Percentiles rank a stretch among this genome's conserved stretches.
phyloP scores from a whole-genome alignment of 805 yeast species.

The Barnettozyma botsteinii region DNA sequence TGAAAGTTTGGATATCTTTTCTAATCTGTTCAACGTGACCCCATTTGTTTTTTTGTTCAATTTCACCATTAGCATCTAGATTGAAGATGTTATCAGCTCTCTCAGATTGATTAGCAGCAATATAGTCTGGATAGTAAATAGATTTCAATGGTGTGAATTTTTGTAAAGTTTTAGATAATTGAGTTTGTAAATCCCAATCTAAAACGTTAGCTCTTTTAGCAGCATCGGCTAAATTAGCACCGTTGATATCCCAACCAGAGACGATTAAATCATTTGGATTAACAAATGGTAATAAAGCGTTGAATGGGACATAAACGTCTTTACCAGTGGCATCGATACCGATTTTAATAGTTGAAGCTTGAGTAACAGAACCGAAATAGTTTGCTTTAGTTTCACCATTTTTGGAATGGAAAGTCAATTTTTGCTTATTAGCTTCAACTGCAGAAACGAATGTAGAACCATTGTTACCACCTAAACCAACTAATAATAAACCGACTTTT shows the following conservation, averaged over 20 bases:
- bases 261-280: constrained; percentile 86
- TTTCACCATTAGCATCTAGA: constrained; percentile 43
- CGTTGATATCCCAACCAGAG: constrained; percentile 93
- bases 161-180: constrained; percentile 60
- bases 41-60: constrained; percentile 68
- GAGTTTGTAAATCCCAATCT: constrained; percentile 76
- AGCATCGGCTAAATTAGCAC: constrained; percentile 64
- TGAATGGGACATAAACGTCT: constrained; percentile 91
- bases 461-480: constrained; percentile 95
- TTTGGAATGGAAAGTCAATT: constrained; percentile 74
- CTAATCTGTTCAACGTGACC: constrained; percentile 82
- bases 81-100: constrained; percentile 86
- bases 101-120: constrained; percentile 88
- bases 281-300: constrained; percentile 79
- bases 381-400: constrained; percentile 64
- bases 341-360: constrained; percentile 80
- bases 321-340: constrained; percentile 78
- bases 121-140: constrained; percentile 91
- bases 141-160: constrained; percentile 70
- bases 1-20: constrained; percentile 75
- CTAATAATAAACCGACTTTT: constrained; percentile 82
- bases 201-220: constrained; percentile 83
- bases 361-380: constrained; percentile 93
- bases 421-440: constrained; percentile 75
- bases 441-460: constrained; percentile 90